phyloP scores from a whole-genome alignment of 345 rosid species.

The Camelina hispida region DNA sequence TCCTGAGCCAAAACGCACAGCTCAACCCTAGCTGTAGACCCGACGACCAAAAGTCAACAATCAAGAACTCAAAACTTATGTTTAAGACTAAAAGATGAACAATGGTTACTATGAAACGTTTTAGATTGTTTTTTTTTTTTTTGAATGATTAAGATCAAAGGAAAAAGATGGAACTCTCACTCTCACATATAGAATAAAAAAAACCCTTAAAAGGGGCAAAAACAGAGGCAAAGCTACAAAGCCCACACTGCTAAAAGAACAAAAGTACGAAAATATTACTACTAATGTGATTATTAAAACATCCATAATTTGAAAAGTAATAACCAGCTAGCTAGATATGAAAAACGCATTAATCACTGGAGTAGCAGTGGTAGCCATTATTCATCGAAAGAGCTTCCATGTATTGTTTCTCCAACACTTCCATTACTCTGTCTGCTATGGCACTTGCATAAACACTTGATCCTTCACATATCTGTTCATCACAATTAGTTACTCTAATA shows the following conservation, averaged over 20 bases:
- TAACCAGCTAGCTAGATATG: conserved; percentile 12
- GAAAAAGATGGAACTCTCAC: background rate
- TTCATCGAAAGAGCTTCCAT: conserved; percentile 50
- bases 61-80: background rate
- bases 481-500: background rate
- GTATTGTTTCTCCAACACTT: conserved; percentile 68
- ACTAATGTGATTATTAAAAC: conserved; percentile 22
- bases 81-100: background rate
- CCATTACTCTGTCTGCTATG: conserved; percentile 78
- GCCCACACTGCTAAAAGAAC: background rate
- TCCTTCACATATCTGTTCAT: conserved; percentile 43
- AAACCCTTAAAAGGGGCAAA: background rate
- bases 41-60: background rate
- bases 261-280: conserved; percentile 16
- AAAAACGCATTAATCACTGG: conserved; percentile 32
- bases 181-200: conserved; percentile 1
- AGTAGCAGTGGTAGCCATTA: conserved; percentile 42
- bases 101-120: background rate
- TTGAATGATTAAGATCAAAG: too few species aligned
- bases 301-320: conserved; percentile 19
- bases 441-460: conserved; percentile 60
- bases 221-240: background rate
- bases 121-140: too few species aligned
- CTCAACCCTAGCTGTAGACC: background rate
- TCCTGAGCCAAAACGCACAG: background rate